A percentile compares a stretch with the other conserved stretches of the same genome.
Conservation (phyloP, 2,329 filamentous ascomycete species). For the Tolypocladium guangdongense region DNA sequence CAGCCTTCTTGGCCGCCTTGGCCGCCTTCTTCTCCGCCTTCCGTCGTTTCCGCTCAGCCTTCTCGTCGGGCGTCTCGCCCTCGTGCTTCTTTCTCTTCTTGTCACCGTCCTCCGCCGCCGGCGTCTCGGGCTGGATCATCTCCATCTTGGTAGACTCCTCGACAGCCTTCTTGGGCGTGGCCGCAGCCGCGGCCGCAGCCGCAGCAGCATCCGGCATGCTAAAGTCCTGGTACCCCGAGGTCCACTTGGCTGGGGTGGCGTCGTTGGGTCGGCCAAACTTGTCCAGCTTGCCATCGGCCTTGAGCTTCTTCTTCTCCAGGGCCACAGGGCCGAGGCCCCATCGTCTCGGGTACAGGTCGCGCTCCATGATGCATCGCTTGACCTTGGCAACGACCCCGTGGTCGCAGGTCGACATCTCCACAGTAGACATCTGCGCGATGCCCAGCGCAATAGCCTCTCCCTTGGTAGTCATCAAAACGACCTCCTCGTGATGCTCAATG, state of each 20-base stretch:
- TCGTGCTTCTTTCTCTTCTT: slow-evolving; percentile 73
- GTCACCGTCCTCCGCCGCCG: slow-evolving; percentile 41
- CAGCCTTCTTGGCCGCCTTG: slow-evolving; percentile 44
- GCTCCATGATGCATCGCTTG: slow-evolving; percentile 99
- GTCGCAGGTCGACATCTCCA: slow-evolving; percentile 93
- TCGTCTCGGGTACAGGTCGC: slow-evolving; percentile 89
- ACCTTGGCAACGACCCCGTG: slow-evolving; percentile 98
- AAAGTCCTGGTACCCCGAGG: slow-evolving; percentile 85
- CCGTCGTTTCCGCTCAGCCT: slow-evolving; percentile 47
- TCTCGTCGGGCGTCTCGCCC: slow-evolving; percentile 61
- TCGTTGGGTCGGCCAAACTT: slow-evolving; percentile 94
- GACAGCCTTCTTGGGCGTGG: slow-evolving; percentile 24
- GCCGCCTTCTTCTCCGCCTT: slow-evolving; percentile 51
- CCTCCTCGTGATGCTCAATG: slow-evolving; percentile 91
- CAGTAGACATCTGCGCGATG: slow-evolving; percentile 95
- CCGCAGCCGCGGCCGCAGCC: slow-evolving; percentile 31
- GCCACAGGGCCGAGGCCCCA: slow-evolving; percentile 95
- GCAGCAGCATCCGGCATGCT: slow-evolving; percentile 41
- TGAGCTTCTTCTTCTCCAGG: slow-evolving; percentile 98
- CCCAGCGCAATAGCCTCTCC: slow-evolving; percentile 95
- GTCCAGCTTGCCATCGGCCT: slow-evolving; percentile 94
- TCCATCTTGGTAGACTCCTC: slow-evolving; percentile 26
- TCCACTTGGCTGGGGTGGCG: slow-evolving; percentile 88
- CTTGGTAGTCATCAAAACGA: slow-evolving; percentile 98
- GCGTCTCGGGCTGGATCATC: slow-evolving; percentile 22